A percentile compares a stretch with the other conserved stretches of the same genome.
These are phyloP conservation scores for Amanita subjunquillea DNA, from an alignment of 768 basidiomycete genomes.

Conservation along the genomic window DNA sequence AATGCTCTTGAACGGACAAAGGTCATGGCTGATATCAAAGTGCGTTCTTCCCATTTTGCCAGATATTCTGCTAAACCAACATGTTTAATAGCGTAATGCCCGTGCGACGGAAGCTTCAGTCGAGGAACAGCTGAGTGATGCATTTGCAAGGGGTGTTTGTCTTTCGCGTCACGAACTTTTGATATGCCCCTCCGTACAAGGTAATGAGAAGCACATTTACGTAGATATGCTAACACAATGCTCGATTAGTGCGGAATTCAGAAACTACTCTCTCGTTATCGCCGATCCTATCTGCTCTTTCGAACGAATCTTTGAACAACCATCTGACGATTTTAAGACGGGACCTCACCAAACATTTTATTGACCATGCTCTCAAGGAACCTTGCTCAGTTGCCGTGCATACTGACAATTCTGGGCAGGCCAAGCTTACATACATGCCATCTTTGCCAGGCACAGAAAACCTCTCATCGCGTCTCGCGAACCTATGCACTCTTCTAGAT, in stretches of 20 bases:
- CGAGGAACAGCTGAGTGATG: constrained; percentile 66
- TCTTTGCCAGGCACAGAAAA: constrained; percentile 30
- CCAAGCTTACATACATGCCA: constrained; percentile 36
- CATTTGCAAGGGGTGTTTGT: constrained; percentile 48
- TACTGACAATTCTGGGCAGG: constrained; percentile 17
- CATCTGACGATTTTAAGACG: constrained; percentile 56
- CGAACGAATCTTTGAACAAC: constrained; percentile 38
- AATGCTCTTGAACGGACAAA: constrained; percentile 37
- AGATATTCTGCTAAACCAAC: neutral
- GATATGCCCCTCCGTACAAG: constrained; percentile 41
- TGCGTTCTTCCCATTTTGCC: constrained; percentile 19
- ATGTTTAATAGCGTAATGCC: constrained; percentile 36
- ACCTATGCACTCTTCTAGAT: constrained; percentile 44
- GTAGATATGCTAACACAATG: neutral
- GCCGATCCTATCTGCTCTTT: constrained; percentile 49
- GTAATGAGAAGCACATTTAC: constrained; percentile 12
- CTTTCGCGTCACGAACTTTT: constrained; percentile 38
- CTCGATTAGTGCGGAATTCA: constrained; percentile 45
- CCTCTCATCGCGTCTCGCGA: constrained; percentile 35
- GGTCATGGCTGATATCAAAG: constrained; percentile 50
- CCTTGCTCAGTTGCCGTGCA: constrained; percentile 31
- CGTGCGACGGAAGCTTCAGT: constrained; percentile 44
- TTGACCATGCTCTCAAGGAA: constrained; percentile 48
- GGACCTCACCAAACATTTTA: constrained; percentile 47
- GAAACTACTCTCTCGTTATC: constrained; percentile 38